phyloP scores from a whole-genome alignment of 129 eudicot species.

The Pulicaria dysenterica region DNA sequence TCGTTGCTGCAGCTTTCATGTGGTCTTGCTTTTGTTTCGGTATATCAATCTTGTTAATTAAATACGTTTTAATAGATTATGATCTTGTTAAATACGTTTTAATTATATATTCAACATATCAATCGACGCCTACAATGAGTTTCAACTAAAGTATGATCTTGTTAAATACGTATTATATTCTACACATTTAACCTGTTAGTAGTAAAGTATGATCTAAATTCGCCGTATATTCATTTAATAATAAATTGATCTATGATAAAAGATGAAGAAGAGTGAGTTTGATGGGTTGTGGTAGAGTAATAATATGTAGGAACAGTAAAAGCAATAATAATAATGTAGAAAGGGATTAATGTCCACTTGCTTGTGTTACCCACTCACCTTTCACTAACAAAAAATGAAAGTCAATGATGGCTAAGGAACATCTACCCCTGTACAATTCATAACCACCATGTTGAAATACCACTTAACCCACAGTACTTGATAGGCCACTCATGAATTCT shows the following conservation, averaged over 20 bases:
- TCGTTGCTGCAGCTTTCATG: too few species aligned
- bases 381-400: slow-evolving; percentile 21
- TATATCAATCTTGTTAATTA: too few species aligned
- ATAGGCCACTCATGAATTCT: slow-evolving; percentile 28
- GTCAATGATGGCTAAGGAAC: slow-evolving; percentile 40
- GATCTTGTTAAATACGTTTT: too few species aligned
- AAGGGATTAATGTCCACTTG: slow-evolving; percentile 41
- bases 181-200: too few species aligned
- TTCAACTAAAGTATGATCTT: too few species aligned
- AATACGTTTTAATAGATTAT: too few species aligned
- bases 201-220: background rate
- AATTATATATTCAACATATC: too few species aligned
- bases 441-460: slow-evolving; percentile 38
- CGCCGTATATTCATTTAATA: background rate
- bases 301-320: slow-evolving; percentile 40
- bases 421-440: slow-evolving; percentile 34
- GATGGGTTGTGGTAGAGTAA: slow-evolving; percentile 24
- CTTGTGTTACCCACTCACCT: slow-evolving; percentile 41
- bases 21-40: too few species aligned
- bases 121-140: too few species aligned
- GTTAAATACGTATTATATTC: too few species aligned
- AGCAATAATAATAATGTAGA: slow-evolving; percentile 33
- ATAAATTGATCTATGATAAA: slow-evolving; percentile 5
- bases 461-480: slow-evolving; percentile 25
- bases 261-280: background rate